These are phyloP conservation scores for Suillus cothurnatus DNA, from an alignment of 768 basidiomycete species.

Conservation along the genomic window DNA sequence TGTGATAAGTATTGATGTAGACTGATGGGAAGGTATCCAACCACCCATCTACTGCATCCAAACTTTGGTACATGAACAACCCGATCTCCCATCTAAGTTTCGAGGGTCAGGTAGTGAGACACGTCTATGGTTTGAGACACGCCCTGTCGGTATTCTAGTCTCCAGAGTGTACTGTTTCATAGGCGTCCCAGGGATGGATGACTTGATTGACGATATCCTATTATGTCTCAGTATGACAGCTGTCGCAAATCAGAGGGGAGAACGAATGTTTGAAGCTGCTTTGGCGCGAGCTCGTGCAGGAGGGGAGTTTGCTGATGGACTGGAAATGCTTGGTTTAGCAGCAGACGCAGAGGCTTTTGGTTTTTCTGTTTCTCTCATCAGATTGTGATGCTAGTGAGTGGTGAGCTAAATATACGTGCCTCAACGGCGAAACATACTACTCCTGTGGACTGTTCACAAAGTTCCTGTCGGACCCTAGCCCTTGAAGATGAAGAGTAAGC, in stretches of 20 bases:
- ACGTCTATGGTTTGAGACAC: neutral
- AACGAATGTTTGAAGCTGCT: conserved; percentile 6
- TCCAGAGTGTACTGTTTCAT: neutral
- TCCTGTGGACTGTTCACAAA: no score
- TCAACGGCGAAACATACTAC: conserved; percentile 61
- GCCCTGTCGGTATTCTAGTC: neutral
- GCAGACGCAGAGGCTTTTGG: conserved; percentile 11
- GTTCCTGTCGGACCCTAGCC: no score
- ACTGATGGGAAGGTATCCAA: conserved; percentile 27
- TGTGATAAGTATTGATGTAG: conserved; percentile 13
- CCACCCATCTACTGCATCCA: conserved; percentile 90
- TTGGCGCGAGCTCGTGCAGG: conserved; percentile 12
- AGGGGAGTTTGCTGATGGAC: conserved; percentile 16
- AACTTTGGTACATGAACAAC: conserved; percentile 87
- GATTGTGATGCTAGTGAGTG: no score
- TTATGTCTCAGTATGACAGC: neutral
- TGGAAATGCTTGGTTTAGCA: conserved; percentile 1
- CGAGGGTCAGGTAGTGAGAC: neutral
- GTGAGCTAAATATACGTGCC: conserved; percentile 36
- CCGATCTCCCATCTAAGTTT: conserved; percentile 77
- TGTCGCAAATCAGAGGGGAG: neutral
- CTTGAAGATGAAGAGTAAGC: no score
- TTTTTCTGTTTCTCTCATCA: conserved; percentile 11
- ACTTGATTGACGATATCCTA: conserved; percentile 20
- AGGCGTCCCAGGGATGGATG: neutral